phyloP scores from a whole-genome alignment of 768 basidiomycete species.

The Boletus rex-veris region DNA sequence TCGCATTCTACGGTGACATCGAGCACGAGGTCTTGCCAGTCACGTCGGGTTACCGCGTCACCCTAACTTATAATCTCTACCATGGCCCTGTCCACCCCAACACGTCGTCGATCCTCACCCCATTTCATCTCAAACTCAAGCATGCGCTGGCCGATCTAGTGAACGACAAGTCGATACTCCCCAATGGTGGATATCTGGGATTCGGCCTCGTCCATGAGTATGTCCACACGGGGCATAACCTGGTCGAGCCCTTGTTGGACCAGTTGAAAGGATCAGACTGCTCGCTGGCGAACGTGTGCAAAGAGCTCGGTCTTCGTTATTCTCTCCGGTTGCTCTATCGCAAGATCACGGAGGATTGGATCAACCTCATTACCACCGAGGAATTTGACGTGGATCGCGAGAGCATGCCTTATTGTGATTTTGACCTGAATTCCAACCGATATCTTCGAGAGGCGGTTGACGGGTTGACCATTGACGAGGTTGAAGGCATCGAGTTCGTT shows the following conservation, averaged over 20 bases:
- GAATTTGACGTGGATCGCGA: too few species aligned
- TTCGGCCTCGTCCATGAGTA: constrained; percentile 17
- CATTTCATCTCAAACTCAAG: not conserved
- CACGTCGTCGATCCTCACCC: not conserved
- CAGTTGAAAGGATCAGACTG: constrained; percentile 11
- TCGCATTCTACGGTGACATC: constrained; percentile 43
- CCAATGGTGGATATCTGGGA: constrained; percentile 10
- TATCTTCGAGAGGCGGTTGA: too few species aligned
- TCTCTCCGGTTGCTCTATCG: constrained; percentile 4
- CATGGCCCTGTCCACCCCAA: not conserved
- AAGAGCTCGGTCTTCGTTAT: constrained; percentile 4
- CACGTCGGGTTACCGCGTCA: constrained; percentile 41
- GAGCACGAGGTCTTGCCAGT: constrained; percentile 46
- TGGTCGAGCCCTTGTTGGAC: not conserved
- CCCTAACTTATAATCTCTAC: constrained; percentile 42
- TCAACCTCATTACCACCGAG: too few species aligned
- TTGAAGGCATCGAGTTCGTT: not conserved
- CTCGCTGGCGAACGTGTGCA: constrained; percentile 4
- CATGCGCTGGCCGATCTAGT: not conserved
- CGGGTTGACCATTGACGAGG: too few species aligned
- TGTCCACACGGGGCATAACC: not conserved
- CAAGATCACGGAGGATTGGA: too few species aligned
- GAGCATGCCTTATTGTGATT: too few species aligned
- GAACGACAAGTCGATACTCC: constrained; percentile 1
- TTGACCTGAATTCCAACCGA: too few species aligned